A percentile compares a stretch with the other conserved stretches of the same genome.
phyloP scores from a whole-genome alignment of 1,284 basidiomycete species.

The Tilletia setariae region DNA sequence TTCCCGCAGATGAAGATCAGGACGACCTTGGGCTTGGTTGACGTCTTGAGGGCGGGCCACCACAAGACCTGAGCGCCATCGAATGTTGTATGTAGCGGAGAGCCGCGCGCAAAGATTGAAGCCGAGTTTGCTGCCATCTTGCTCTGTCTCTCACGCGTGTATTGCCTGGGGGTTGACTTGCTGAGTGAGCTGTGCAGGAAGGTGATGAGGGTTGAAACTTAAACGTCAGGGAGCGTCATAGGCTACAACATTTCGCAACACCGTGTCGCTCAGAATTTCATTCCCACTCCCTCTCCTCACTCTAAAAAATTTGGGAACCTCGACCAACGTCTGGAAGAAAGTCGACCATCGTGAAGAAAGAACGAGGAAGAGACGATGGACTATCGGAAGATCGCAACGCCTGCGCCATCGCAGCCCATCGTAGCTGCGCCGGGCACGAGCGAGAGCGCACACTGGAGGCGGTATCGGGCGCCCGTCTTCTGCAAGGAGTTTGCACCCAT shows the following conservation, averaged over 20 bases:
- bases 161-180: neutral
- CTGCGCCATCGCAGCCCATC: constrained; percentile 10
- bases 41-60: constrained; percentile 24
- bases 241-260: constrained; percentile 1
- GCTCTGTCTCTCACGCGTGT: neutral
- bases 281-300: too few relatives aligned
- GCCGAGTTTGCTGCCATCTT: constrained; percentile 1
- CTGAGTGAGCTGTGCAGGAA: neutral
- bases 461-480: constrained; percentile 47
- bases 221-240: neutral
- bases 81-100: constrained; percentile 29
- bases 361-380: neutral
- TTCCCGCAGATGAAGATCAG: constrained; percentile 45
- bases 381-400: constrained; percentile 11
- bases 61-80: constrained; percentile 32
- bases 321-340: neutral
- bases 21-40: constrained; percentile 25
- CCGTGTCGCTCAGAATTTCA: constrained; percentile 1
- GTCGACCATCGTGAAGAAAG: too few relatives aligned
- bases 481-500: constrained; percentile 51
- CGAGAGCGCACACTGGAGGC: constrained; percentile 51
- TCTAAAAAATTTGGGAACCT: constrained; percentile 9
- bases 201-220: neutral
- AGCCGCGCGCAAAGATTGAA: neutral
- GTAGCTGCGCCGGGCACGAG: neutral